Evolutionary conservation across 371 early-diverging fungal species (phyloP).

Genomic region (Lichtheimia ramosa): DNA sequence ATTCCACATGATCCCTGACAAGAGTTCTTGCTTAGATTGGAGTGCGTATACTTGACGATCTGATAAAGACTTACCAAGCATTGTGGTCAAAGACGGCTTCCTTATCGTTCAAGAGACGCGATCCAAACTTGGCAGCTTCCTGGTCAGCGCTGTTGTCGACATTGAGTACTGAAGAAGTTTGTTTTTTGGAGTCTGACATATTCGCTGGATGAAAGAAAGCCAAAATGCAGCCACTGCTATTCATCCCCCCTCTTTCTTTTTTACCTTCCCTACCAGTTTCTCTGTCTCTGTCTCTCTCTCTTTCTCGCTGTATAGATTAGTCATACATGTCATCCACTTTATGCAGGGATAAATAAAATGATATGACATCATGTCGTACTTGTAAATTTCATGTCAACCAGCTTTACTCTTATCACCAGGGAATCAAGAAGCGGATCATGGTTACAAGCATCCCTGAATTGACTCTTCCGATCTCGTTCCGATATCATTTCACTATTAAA

Average conservation of each 20-base stretch:
- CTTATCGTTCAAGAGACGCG: constrained; percentile 58
- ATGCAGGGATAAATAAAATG: neutral
- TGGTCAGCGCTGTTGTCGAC: constrained; percentile 10
- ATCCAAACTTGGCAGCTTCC: constrained; percentile 55
- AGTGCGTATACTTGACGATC: neutral
- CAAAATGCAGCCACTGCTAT: neutral
- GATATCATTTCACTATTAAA: too few relatives aligned
- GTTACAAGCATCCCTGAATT: too few relatives aligned
- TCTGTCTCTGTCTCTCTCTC: constrained; percentile 1
- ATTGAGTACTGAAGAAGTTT: constrained; percentile 39
- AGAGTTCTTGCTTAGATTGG: neutral
- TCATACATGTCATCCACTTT: neutral
- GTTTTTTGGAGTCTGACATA: constrained; percentile 25
- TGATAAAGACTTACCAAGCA: constrained; percentile 64
- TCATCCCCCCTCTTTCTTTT: neutral
- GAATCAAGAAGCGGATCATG: too few relatives aligned
- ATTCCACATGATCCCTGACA: constrained; percentile 79
- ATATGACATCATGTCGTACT: neutral
- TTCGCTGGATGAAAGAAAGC: neutral
- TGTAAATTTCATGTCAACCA: neutral
- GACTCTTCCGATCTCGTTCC: too few relatives aligned
- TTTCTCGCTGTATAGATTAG: neutral
- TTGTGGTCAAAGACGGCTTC: constrained; percentile 74
- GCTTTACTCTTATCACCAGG: too few relatives aligned
- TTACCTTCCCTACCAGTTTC: neutral